A percentile compares a stretch with the other conserved stretches of the same genome.
phyloP scores from a whole-genome alignment of 768 basidiomycete species.

The Collybia mongolica region DNA sequence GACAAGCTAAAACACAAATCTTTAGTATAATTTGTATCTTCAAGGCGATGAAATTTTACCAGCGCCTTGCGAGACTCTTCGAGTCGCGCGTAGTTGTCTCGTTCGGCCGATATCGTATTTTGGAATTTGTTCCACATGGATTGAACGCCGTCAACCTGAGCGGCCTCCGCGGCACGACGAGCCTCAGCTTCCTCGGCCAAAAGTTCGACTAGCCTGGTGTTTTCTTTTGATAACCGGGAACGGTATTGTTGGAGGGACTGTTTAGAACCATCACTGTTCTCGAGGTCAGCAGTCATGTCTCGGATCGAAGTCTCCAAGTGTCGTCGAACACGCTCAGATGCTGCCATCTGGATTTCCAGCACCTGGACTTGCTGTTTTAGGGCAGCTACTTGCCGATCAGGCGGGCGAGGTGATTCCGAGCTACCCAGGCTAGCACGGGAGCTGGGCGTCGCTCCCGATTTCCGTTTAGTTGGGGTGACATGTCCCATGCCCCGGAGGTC shows the following conservation, averaged over 20 bases:
- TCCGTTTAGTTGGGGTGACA: constrained; percentile 47
- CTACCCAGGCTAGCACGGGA: constrained; percentile 29
- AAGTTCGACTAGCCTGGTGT: constrained; percentile 50
- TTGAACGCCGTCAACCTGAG: constrained; percentile 62
- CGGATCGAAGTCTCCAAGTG: constrained; percentile 61
- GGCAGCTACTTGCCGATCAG: constrained; percentile 48
- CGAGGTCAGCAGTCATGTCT: constrained; percentile 59
- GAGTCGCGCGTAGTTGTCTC: constrained; percentile 58
- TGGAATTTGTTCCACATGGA: constrained; percentile 69
- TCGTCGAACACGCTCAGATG: constrained; percentile 63
- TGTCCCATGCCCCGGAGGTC: constrained; percentile 40
- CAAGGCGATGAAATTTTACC: constrained; percentile 35
- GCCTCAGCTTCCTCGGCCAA: constrained; percentile 65
- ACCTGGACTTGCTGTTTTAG: constrained; percentile 66
- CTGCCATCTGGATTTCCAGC: constrained; percentile 66
- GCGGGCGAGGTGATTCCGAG: constrained; percentile 29
- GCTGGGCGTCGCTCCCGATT: constrained; percentile 27
- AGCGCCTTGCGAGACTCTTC: constrained; percentile 73
- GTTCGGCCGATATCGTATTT: constrained; percentile 54
- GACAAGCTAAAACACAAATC: constrained; percentile 42
- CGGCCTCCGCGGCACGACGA: constrained; percentile 57
- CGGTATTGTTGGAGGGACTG: constrained; percentile 59
- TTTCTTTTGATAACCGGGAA: constrained; percentile 56
- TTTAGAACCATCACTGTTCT: constrained; percentile 64
- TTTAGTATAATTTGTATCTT: background rate